Base-by-base conservation (phyloP, 1,139 yeast genomes). In the Sugiyamaella pinicola region DNA sequence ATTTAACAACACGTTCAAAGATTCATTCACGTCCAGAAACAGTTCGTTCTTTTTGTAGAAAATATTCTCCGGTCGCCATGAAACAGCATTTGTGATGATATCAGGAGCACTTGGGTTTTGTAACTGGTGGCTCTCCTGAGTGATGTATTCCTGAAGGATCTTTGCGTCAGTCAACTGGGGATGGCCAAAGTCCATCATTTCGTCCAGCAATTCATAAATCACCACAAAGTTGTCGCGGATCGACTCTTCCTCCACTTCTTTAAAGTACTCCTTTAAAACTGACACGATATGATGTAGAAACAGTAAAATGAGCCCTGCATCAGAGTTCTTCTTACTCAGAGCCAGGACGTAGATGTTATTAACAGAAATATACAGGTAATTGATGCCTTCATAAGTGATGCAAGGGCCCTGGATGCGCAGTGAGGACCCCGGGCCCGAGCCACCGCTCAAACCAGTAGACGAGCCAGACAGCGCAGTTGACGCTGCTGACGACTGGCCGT, bases 61-160 rank as follows among this genome's bases (percentile, higher is more conserved):
- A 35, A 93, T 90, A 0, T 96, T 97, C 54, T 90, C 95, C 29
- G 93, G 87, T 69, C 99, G 82, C 99, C 99, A 93, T 57, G 93
- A 84, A 44, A 93, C 95, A 12, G 95, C 84, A 65, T 89, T 88
- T 31, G 98, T 91, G 29, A 63, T 55, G 19, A 61, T 57, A 43
- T 43, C 47, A 4, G 61, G 44, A 2, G 96, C 95, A 49, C 81
- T 75, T 18, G 75, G 74, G 43, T 74, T 77, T 58, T 76, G 74
- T 47, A 73, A 64, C 42, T 71, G 69, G 53, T 58, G 83, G 66
- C 64, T 75, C 55, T 75, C 76, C 56, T 74, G 78, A 10, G 79
- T 75, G 59, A 74, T 74, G 64, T 74, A 72, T 71, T 58, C 60
- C 72, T 91, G 91, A 58, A 93, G 76, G 65, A 93, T 88, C 74